Base-by-base conservation (phyloP, 129 eudicot species). In the Flaveria robusta region DNA sequence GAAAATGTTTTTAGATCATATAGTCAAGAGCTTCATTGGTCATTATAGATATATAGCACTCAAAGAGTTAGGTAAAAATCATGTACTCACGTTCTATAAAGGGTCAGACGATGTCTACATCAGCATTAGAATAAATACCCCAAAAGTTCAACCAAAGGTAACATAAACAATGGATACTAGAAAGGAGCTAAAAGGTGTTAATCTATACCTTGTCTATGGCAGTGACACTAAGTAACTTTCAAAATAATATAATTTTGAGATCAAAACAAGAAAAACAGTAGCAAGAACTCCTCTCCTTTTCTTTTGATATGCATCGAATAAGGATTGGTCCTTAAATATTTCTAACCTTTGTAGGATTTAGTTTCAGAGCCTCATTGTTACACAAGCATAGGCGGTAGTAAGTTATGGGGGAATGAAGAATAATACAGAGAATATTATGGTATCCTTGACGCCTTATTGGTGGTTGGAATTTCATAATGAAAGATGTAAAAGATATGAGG, bases 21-120 rank as follows among this genome's bases (percentile, higher is more conserved):
- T 18, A 75, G 22, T 68, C 68, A 67, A 39, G 81, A 52, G 45
- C 66, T 51, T 76, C n/a, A 51, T 12, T 51, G 74, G 66, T 39
- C 24, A 31, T 31, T 51, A 66, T 72, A 52, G 59, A 52, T 52
- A 13, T 62, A 47, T 49, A 34, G n/a, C 65, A 34, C 80, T 31
- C 65, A 66, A 66, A 51, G 65, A 64, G 10, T 19, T 49, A 49
- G 49, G 26, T 20, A 50, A 64, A 66, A 31, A 64, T 46, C 46
- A 31, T 47, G 72, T 65, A 49, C 65, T 49, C 39, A 49, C 71
- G 39, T 34, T 75, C 64, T 26, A 74, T 74, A 27, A 9, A 43
- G 9, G 63, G 11, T n/a, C 34, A 64, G 60, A 31, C 39, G 27
- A 75, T 14, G 39, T 46, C 70, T 63, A 62, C 2, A 15, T 45